These are phyloP conservation scores for Zopfochytrium polystomum DNA, from an alignment of 371 early-diverging fungal species.

Conservation along the genomic window DNA sequence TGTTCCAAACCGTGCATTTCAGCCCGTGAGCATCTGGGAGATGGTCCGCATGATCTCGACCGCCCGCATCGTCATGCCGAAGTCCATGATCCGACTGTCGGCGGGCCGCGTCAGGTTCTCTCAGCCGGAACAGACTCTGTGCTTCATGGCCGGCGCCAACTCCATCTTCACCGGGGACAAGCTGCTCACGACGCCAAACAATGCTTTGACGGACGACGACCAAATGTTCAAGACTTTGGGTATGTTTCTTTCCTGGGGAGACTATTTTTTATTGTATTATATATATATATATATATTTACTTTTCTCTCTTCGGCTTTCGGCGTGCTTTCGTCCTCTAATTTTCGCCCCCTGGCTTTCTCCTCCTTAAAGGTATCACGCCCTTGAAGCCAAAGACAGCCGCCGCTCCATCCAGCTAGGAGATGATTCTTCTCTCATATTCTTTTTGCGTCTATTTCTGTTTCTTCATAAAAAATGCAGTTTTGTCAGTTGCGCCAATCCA, in stretches of 20 bases:
- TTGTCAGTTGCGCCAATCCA: too few relatives aligned
- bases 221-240: constrained; percentile 74
- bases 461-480: too few relatives aligned
- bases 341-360: too few relatives aligned
- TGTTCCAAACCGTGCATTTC: constrained; percentile 1
- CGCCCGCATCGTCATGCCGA: constrained; percentile 81
- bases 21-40: constrained; percentile 82
- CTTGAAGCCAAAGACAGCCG: too few relatives aligned
- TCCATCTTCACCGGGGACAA: constrained; percentile 86
- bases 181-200: constrained; percentile 82
- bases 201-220: constrained; percentile 68
- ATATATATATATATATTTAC: too few relatives aligned
- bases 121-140: constrained; percentile 71
- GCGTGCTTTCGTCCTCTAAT: too few relatives aligned
- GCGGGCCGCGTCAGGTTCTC: constrained; percentile 80
- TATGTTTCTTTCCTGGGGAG: constrained; percentile 1
- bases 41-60: constrained; percentile 86
- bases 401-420: too few relatives aligned
- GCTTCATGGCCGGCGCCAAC: constrained; percentile 86
- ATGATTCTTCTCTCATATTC: too few relatives aligned
- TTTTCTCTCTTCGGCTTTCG: too few relatives aligned
- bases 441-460: too few relatives aligned
- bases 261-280: too few relatives aligned
- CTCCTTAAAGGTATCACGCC: too few relatives aligned
- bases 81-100: constrained; percentile 77